Conservation (phyloP, 257 asterid species). For the Petrea volubilis region DNA sequence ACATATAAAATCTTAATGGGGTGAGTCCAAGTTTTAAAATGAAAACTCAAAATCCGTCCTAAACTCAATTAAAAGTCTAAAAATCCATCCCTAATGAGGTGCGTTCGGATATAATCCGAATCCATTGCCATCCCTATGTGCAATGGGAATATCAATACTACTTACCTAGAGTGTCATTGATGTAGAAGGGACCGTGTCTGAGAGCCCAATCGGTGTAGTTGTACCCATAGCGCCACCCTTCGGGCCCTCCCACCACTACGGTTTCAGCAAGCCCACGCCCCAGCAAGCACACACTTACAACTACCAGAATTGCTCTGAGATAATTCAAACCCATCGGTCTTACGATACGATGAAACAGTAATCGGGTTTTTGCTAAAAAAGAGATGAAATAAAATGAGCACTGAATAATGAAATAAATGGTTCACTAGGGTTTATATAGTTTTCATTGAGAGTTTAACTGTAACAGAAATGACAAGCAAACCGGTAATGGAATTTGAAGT, state of each 20-base stretch:
- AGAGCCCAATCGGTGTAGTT: slow-evolving; percentile 61
- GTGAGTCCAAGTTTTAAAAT: too few species aligned
- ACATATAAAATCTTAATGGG: too few species aligned
- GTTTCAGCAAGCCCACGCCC: not conserved
- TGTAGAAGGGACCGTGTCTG: slow-evolving; percentile 44
- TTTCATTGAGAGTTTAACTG: too few species aligned
- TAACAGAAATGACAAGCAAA: not conserved
- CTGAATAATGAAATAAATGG: not conserved
- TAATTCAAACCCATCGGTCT: not conserved
- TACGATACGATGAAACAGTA: not conserved
- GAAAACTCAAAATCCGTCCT: too few species aligned
- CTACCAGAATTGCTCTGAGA: not conserved
- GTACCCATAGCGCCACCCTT: slow-evolving; percentile 53
- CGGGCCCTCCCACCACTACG: slow-evolving; percentile 47
- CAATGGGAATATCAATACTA: too few species aligned
- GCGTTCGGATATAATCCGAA: too few species aligned
- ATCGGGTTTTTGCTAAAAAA: not conserved
- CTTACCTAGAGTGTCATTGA: slow-evolving; percentile 53
- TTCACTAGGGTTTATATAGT: not conserved
- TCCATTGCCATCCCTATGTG: too few species aligned
- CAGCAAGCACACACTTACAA: not conserved
- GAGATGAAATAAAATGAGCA: not conserved
- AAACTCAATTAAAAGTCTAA: too few species aligned
- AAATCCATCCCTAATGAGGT: too few species aligned
- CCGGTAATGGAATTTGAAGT: not conserved